These are phyloP conservation scores for Phytophthora parvispora DNA, from an alignment of 352 stramenopile genomes.

Conservation along the genomic window DNA sequence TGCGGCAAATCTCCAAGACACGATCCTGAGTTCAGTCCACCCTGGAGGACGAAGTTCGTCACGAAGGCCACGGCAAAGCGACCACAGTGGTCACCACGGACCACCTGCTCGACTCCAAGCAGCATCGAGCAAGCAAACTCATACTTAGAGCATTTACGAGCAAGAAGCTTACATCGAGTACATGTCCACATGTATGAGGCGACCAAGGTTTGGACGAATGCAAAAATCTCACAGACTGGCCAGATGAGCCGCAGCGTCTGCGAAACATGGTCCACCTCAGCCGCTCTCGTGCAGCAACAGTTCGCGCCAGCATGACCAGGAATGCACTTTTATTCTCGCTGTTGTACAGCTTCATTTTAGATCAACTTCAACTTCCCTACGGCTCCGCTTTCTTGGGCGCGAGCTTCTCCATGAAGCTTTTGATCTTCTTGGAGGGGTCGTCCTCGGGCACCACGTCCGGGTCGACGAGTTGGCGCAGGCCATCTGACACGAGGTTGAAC, in stretches of 20 bases:
- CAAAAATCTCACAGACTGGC: background rate
- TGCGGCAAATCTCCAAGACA: background rate
- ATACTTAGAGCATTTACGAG: too few relatives aligned
- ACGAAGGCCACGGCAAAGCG: background rate
- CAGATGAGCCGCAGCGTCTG: background rate
- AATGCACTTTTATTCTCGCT: constrained; percentile 4
- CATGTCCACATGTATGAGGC: too few relatives aligned
- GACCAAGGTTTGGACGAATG: too few relatives aligned
- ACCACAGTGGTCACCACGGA: background rate
- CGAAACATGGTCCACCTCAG: constrained; percentile 1
- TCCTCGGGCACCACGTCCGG: constrained; percentile 31
- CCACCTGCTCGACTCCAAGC: background rate
- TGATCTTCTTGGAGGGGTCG: constrained; percentile 28
- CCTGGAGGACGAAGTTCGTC: background rate
- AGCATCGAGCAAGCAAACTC: background rate
- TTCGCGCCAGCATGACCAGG: background rate
- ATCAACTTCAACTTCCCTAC: constrained; percentile 9
- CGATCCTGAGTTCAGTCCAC: constrained; percentile 3
- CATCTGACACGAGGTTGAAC: constrained; percentile 39
- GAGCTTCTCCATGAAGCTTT: constrained; percentile 22
- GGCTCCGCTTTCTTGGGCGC: constrained; percentile 3
- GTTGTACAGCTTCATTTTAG: background rate
- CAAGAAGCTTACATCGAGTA: too few relatives aligned
- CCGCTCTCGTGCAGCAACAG: background rate
- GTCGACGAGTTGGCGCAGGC: constrained; percentile 35